A percentile compares a stretch with the other conserved stretches of the same genome.
Conservation (phyloP, 2,329 filamentous ascomycete species). For the Calonectria crousiana region DNA sequence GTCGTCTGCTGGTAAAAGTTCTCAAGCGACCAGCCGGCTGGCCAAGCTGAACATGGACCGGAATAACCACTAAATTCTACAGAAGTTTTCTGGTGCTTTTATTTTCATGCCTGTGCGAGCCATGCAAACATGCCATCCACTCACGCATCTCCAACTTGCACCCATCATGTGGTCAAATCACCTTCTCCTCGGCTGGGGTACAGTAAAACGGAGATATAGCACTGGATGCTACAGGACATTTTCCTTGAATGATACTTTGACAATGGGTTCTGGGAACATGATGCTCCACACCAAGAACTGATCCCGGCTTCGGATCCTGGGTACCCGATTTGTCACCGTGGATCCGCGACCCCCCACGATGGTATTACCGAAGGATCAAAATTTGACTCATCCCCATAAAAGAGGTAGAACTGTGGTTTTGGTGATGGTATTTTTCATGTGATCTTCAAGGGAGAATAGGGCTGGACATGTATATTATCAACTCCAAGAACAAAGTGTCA, state of each 20-base stretch:
- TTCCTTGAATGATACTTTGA: not conserved
- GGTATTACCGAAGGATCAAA: not conserved
- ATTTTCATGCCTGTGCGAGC: not conserved
- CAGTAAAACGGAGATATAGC: not conserved
- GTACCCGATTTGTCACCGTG: conserved; percentile 16
- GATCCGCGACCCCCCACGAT: conserved; percentile 22
- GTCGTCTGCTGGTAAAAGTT: not conserved
- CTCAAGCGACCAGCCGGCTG: not conserved
- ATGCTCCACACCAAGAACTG: not conserved
- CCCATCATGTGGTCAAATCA: not conserved
- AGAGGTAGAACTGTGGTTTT: not conserved
- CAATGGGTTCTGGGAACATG: not conserved
- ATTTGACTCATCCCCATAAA: not conserved
- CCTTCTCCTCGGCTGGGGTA: not conserved
- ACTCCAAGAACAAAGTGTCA: not conserved
- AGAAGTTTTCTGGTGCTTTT: not conserved
- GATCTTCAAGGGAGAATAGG: not conserved
- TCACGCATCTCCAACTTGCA: not conserved
- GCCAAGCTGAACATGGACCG: not conserved
- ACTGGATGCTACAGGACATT: too few species aligned
- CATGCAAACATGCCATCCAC: not conserved
- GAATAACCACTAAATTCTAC: not conserved
- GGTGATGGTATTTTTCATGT: not conserved
- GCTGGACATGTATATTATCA: not conserved
- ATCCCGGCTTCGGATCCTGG: not conserved